These are phyloP conservation scores for Pythium folliculosum DNA, from an alignment of 352 stramenopile genomes.

Conservation along the genomic window DNA sequence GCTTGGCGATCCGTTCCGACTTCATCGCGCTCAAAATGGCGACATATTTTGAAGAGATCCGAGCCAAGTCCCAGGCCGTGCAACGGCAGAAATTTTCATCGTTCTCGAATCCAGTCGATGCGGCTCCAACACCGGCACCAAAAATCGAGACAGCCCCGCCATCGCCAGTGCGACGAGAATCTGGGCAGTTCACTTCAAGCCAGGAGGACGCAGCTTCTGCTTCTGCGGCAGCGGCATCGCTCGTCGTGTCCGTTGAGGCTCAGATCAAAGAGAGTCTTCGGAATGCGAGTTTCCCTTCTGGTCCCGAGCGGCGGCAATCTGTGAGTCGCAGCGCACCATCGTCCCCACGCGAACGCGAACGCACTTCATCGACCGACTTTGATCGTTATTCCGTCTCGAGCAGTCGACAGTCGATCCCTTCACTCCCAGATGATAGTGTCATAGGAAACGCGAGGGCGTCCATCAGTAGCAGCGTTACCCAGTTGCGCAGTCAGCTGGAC, in stretches of 20 bases:
- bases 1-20: slow-evolving; percentile 77
- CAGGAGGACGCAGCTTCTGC: slow-evolving; percentile 7
- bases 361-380: slow-evolving; percentile 22
- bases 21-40: slow-evolving; percentile 87
- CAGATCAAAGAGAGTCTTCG: slow-evolving; percentile 21
- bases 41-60: slow-evolving; percentile 87
- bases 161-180: slow-evolving; percentile 7
- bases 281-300: slow-evolving; percentile 1
- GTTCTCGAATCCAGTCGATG: slow-evolving; percentile 21
- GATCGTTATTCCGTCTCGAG: slow-evolving; percentile 23
- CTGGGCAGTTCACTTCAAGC: background rate
- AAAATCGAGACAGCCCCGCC: slow-evolving; percentile 16
- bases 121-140: slow-evolving; percentile 14
- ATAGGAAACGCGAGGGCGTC: slow-evolving; percentile 38
- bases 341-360: slow-evolving; percentile 20
- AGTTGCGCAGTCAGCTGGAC: slow-evolving; percentile 80
- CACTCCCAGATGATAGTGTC: slow-evolving; percentile 22
- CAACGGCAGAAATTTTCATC: slow-evolving; percentile 70
- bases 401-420: slow-evolving; percentile 23
- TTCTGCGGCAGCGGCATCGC: slow-evolving; percentile 13
- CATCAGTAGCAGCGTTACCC: slow-evolving; percentile 70
- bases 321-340: slow-evolving; percentile 23
- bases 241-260: slow-evolving; percentile 14
- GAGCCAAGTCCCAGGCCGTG: slow-evolving; percentile 76
- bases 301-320: slow-evolving; percentile 9